Evolutionary conservation across 2,329 filamentous ascomycete species (phyloP).

Genomic region (Tympanopsis confertula): DNA sequence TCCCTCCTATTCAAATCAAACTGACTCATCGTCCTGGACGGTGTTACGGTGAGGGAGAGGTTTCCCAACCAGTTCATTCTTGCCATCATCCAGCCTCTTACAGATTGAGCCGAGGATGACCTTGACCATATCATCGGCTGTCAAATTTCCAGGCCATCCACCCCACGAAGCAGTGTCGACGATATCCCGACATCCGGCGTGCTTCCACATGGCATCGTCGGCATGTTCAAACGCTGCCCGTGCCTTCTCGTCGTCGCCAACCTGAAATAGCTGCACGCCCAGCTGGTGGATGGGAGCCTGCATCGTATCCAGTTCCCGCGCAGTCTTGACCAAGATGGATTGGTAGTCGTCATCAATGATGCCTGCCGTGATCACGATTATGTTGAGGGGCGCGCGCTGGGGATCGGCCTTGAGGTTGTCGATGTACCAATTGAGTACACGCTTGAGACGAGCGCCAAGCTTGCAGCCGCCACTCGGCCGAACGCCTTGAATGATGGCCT

Average conservation of each 20-base stretch:
- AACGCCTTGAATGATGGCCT: neutral
- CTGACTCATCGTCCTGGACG: too few relatives aligned
- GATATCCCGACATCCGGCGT: slow-evolving; percentile 9
- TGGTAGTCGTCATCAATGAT: neutral
- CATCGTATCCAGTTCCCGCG: neutral
- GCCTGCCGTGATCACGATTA: neutral
- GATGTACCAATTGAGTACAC: neutral
- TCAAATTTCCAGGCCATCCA: slow-evolving; percentile 10
- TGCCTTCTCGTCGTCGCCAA: slow-evolving; percentile 12
- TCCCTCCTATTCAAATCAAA: too few relatives aligned
- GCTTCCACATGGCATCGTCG: slow-evolving; percentile 10
- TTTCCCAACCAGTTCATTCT: slow-evolving; percentile 8
- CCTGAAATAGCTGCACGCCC: slow-evolving; percentile 13
- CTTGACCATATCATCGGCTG: slow-evolving; percentile 11
- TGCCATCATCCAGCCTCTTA: slow-evolving; percentile 12
- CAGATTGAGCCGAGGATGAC: slow-evolving; percentile 9
- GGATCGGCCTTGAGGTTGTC: neutral
- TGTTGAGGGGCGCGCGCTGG: neutral
- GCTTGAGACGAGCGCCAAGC: neutral
- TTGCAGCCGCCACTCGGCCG: neutral
- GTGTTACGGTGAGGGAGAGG: too few relatives aligned
- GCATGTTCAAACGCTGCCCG: slow-evolving; percentile 14
- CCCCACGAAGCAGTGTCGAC: slow-evolving; percentile 12
- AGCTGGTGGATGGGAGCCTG: neutral
- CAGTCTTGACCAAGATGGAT: neutral